Percentiles rank a stretch among this genome's conserved stretches.
Evolutionary conservation across 2,329 filamentous ascomycete species (phyloP).

Genomic region (Paradendryphiella salina): DNA sequence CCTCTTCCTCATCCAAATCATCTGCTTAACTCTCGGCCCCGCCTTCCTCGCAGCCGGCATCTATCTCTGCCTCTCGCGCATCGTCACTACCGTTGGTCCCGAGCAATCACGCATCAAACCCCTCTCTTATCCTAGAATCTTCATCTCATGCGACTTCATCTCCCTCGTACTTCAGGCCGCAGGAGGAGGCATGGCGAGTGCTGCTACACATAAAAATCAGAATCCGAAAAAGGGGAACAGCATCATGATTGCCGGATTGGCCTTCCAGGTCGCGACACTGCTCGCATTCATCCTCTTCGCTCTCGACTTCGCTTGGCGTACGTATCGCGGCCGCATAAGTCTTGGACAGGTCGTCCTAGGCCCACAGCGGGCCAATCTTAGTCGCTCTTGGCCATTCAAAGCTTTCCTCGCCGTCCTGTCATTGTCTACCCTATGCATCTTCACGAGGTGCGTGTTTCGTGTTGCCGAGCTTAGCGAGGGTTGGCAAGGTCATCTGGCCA

Average conservation of each 20-base stretch:
- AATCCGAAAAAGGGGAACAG: constrained; percentile 47
- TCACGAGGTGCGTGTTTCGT: constrained; percentile 67
- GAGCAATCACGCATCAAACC: constrained; percentile 51
- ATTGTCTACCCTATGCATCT: constrained; percentile 64
- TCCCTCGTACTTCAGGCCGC: constrained; percentile 52
- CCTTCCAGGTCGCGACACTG: constrained; percentile 52
- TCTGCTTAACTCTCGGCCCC: constrained; percentile 59
- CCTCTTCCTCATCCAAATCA: constrained; percentile 69
- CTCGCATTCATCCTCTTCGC: constrained; percentile 49
- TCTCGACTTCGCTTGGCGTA: constrained; percentile 47
- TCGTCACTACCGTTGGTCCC: constrained; percentile 47
- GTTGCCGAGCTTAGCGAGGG: constrained; percentile 68
- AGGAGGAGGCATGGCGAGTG: constrained; percentile 50
- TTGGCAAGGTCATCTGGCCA: constrained; percentile 63
- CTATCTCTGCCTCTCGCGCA: constrained; percentile 62
- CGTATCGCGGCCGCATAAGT: constrained; percentile 21
- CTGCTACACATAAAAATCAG: constrained; percentile 35
- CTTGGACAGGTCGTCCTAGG: constrained; percentile 30
- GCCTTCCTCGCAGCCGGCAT: constrained; percentile 66
- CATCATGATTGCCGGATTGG: constrained; percentile 53
- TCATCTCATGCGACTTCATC: constrained; percentile 55
- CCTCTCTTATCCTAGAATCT: constrained; percentile 54
- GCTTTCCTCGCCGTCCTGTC: constrained; percentile 60
- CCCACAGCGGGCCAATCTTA: constrained; percentile 30
- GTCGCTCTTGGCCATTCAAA: constrained; percentile 52